Base-by-base conservation (phyloP, 352 stramenopile genomes). In the Phytophthora litchii region DNA sequence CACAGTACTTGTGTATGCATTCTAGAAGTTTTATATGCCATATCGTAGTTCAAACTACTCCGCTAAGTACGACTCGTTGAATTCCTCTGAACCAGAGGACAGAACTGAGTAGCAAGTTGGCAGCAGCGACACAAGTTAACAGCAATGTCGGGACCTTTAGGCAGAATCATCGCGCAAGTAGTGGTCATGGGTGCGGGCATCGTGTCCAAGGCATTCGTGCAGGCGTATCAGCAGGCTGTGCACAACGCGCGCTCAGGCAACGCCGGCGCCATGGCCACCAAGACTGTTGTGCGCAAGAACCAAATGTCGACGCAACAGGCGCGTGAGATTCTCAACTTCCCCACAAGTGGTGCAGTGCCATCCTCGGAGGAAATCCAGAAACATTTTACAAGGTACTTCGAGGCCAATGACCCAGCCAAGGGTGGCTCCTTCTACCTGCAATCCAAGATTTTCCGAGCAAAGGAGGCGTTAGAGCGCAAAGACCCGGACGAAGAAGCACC, bases 361-460 rank as follows among this genome's bases (percentile, higher is more conserved):
- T 78, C 67, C 1, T 47, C 67, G 13, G 80, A 89, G 35, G 79
- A 94, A 45, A 70, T 94, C 32, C 49, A 91, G 46, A 92, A 95
- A 72, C 86, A 94, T 66, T 96, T 93, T 54, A 83, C 88, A 66
- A 72, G 80, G 52, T 92, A 94, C 56, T 95, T 94, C 42, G 83
- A 96, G 60, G 79, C 84, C 10, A 97, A 97, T 60, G 88, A 97
- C 59, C 90, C 91, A 10, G 73, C 76, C 38, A 96, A 95, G 58
- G 91, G 90, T 29, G 91, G 91, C 23, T 97, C 89, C 29, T 97
- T 97, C 68, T 97, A 97, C 65, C 52, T 97, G 40, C 91, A 97
- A 70, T 96, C 87, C 51, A 97, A 97, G 76, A 94, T 97, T 60
- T 97, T 83, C 68, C 78, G 89, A 42, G 90, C 91, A 11, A 95